These are phyloP conservation scores for Zasmidium cellare DNA, from an alignment of 2,329 filamentous ascomycete genomes.

Conservation along the genomic window DNA sequence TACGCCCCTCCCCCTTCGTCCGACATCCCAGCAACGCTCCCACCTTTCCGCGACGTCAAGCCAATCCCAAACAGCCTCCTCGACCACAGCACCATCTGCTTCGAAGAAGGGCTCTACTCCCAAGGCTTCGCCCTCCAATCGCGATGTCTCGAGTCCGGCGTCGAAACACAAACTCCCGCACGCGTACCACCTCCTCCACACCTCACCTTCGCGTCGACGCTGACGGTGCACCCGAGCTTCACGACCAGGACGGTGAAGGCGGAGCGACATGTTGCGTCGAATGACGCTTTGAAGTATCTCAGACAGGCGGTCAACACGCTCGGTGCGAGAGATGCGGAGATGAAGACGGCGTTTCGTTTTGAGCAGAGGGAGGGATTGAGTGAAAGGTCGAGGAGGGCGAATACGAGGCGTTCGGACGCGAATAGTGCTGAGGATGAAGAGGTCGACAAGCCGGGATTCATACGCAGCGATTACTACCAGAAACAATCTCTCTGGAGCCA, in stretches of 20 bases:
- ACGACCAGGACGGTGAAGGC: constrained; percentile 69
- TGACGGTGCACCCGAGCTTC: constrained; percentile 77
- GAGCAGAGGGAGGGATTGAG: constrained; percentile 22
- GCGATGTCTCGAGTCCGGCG: constrained; percentile 60
- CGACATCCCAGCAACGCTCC: not conserved
- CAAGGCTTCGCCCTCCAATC: constrained; percentile 57
- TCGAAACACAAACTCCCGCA: constrained; percentile 48
- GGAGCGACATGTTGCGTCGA: constrained; percentile 63
- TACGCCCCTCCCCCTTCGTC: not conserved
- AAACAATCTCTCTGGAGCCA: constrained; percentile 68
- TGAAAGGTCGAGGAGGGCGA: constrained; percentile 20
- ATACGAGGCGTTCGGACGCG: constrained; percentile 10
- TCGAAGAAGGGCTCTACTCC: constrained; percentile 68
- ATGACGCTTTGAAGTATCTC: constrained; percentile 69
- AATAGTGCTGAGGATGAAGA: constrained; percentile 27
- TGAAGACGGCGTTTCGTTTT: constrained; percentile 74
- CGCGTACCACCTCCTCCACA: constrained; percentile 70
- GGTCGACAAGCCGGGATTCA: constrained; percentile 53
- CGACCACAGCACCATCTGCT: constrained; percentile 38
- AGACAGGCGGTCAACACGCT: constrained; percentile 64
- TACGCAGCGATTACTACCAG: constrained; percentile 53
- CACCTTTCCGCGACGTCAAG: constrained; percentile 3
- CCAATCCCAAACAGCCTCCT: constrained; percentile 7
- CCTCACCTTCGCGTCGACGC: constrained; percentile 73
- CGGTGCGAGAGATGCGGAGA: constrained; percentile 68